Evolutionary conservation across 2,329 filamentous ascomycete species (phyloP), one percentile per base, ranked within the genome.

Genomic region (Tolypocladium amazonense): DNA sequence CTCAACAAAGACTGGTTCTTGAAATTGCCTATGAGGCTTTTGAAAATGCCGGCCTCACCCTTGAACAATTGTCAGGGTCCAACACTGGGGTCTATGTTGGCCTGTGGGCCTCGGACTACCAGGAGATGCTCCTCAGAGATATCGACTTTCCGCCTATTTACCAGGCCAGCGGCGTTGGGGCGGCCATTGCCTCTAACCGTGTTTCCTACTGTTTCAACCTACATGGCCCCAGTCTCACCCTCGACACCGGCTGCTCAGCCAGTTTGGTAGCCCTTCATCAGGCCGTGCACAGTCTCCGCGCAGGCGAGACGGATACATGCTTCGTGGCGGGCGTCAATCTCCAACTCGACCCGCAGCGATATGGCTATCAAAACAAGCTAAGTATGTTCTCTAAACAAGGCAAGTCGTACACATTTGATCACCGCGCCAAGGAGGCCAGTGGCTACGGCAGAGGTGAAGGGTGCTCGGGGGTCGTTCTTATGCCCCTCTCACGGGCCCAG

Each of bases 231-330:
- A 78, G 75, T 37, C 69, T 79, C 65, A 79, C 78, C 0, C 69
- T 81, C 8, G 77, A 82, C 60, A 82, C 80, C 0, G 80, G 76
- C 0, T 83, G 80, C 63, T 81, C 79, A 0, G 73, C 76, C 23
- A 77, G 74, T 58, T 65, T 82, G 6, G 73, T 77, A 4, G 78
- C 77, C 0, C 67, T 82, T 1, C 76, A 82, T 61, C 68, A 77
- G 30, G 81, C 79, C 3, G 61, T 66, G 6, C 63, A 66, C 30
- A 70, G 68, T 59, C 65, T 79, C 15, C 68, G 64, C 18, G 58
- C 33, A 1, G 77, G 76, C 9, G 78, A 82, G 60, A 64, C 63
- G 18, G 62, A 50, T 30, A 56, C 55, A 45, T 63, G 65, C 50
- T 65, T 73, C 23, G 69, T 70, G 25, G 67, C 63, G 18, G 68